These are phyloP conservation scores for Bryopsis sp. DNA, from an alignment of 139 green algal species.

Conservation along the genomic window DNA sequence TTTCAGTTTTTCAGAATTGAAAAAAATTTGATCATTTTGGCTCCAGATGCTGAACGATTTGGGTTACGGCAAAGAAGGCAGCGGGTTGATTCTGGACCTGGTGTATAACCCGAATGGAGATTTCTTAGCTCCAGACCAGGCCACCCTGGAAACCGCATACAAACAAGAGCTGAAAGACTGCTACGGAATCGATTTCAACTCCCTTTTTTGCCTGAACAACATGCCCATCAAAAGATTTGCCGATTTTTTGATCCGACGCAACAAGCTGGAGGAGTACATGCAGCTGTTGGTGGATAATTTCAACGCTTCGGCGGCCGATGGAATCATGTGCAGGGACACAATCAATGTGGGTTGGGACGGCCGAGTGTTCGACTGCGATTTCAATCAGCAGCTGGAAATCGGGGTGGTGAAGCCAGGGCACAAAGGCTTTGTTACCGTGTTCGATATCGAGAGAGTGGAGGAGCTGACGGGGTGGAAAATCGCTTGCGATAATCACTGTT, in stretches of 20 bases:
- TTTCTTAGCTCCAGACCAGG: constrained; percentile 52
- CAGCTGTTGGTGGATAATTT: constrained; percentile 73
- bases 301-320: constrained; percentile 64
- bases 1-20: no score
- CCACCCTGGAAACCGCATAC: constrained; percentile 49
- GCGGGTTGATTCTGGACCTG: constrained; percentile 74
- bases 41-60: constrained; percentile 67
- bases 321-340: constrained; percentile 71
- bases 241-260: constrained; percentile 52
- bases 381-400: constrained; percentile 96
- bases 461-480: constrained; percentile 63
- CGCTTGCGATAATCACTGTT: constrained; percentile 84
- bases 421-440: constrained; percentile 52
- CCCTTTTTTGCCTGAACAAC: constrained; percentile 93
- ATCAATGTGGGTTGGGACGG: constrained; percentile 87
- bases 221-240: constrained; percentile 98
- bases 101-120: constrained; percentile 94
- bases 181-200: constrained; percentile 81
- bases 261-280: constrained; percentile 83
- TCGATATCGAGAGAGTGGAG: constrained; percentile 62
- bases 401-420: background rate
- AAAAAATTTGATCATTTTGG: no score
- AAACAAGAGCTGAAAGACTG: constrained; percentile 48
- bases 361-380: constrained; percentile 92
- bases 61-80: constrained; percentile 67